These are phyloP conservation scores for Diaporthe nobilis DNA, from an alignment of 2,329 filamentous ascomycete genomes.

Conservation along the genomic window DNA sequence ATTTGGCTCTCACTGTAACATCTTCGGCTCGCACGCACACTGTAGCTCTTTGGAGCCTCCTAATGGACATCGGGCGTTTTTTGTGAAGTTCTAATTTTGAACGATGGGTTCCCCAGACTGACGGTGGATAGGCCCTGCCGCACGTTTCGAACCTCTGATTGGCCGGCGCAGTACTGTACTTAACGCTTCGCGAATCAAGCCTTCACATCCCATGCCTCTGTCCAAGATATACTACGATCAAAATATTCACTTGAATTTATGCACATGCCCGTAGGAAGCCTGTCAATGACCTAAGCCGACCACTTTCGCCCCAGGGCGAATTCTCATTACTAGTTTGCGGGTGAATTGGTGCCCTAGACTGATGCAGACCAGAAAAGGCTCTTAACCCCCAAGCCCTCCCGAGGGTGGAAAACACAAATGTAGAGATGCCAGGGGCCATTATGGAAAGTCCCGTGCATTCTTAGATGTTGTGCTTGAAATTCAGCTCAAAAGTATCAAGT, in stretches of 20 bases:
- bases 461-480: neutral
- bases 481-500: neutral
- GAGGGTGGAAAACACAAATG: neutral
- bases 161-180: neutral
- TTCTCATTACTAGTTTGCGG: neutral
- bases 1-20: no score
- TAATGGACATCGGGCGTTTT: neutral
- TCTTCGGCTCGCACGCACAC: neutral
- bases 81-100: neutral
- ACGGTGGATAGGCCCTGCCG: neutral
- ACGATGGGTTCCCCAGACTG: slow-evolving; percentile 1
- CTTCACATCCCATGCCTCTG: neutral
- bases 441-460: no score
- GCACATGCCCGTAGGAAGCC: neutral
- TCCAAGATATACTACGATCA: neutral
- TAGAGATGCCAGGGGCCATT: neutral
- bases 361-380: neutral
- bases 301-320: neutral
- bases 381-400: no score
- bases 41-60: neutral
- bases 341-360: neutral
- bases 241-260: neutral
- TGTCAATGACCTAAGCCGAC: neutral
- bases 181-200: neutral
- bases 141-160: neutral